Percentiles rank a stretch among this genome's conserved stretches.
Evolutionary conservation across 371 early-diverging fungal species (phyloP).

Genomic region (Smittium mucronatum): DNA sequence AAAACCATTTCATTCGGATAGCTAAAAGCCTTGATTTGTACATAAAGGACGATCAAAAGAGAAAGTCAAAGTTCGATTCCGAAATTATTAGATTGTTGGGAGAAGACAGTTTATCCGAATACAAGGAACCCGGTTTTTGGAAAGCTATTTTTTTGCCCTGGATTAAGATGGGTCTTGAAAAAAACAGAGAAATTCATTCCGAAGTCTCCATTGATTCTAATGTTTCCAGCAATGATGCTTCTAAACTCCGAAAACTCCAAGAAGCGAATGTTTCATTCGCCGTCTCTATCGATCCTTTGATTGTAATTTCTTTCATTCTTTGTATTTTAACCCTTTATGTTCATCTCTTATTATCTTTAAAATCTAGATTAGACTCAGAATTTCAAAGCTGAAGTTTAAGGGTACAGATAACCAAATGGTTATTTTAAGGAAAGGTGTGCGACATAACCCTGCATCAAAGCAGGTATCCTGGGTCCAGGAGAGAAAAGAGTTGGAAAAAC

Average conservation of each 20-base stretch:
- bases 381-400: neutral
- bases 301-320: neutral
- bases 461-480: slow-evolving; percentile 29
- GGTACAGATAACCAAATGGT: slow-evolving; percentile 13
- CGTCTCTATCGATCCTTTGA: neutral
- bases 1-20: slow-evolving; percentile 4
- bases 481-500: slow-evolving; percentile 21
- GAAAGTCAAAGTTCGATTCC: neutral
- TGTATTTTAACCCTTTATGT: neutral
- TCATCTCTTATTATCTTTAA: neutral
- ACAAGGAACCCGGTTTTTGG: neutral
- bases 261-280: slow-evolving; percentile 4
- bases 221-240: neutral
- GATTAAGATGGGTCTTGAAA: slow-evolving; percentile 2
- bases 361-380: neutral
- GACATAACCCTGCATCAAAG: slow-evolving; percentile 28
- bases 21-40: slow-evolving; percentile 6
- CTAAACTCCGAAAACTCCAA: no score
- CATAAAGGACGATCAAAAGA: slow-evolving; percentile 6
- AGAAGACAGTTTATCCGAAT: neutral
- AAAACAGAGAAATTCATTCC: neutral
- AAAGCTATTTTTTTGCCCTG: slow-evolving; percentile 3
- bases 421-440: slow-evolving; percentile 17
- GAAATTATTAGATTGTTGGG: slow-evolving; percentile 2
- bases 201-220: neutral